phyloP scores from a whole-genome alignment of 768 basidiomycete genomes.

The Leccinum variicolor region DNA sequence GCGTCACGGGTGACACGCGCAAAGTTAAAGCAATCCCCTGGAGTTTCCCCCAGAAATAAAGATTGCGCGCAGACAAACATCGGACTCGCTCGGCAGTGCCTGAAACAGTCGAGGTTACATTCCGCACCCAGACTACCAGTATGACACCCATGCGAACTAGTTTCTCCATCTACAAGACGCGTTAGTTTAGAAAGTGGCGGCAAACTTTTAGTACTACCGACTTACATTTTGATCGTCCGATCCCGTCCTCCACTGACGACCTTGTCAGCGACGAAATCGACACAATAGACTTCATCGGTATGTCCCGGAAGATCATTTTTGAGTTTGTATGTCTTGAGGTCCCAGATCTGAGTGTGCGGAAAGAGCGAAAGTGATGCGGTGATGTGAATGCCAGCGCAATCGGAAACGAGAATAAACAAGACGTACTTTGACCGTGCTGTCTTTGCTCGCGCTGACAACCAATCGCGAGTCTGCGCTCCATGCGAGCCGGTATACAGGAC shows the following conservation, averaged over 20 bases:
- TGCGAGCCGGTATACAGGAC: slow-evolving; percentile 88
- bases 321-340: slow-evolving; percentile 94
- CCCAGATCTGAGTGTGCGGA: slow-evolving; percentile 67
- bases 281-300: slow-evolving; percentile 97
- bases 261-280: slow-evolving; percentile 98
- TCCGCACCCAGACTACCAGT: background rate
- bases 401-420: background rate
- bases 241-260: slow-evolving; percentile 97
- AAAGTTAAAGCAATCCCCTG: background rate
- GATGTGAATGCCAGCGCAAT: background rate
- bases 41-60: background rate
- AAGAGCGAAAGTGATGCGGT: background rate
- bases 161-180: slow-evolving; percentile 28
- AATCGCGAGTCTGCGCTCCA: slow-evolving; percentile 95
- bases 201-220: slow-evolving; percentile 1
- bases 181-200: background rate
- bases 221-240: slow-evolving; percentile 89
- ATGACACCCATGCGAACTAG: slow-evolving; percentile 6
- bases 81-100: background rate
- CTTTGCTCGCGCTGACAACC: slow-evolving; percentile 93
- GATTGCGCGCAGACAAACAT: background rate
- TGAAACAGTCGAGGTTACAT: background rate
- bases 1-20: background rate
- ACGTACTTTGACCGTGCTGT: slow-evolving; percentile 89
- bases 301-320: slow-evolving; percentile 93